Evolutionary conservation across 2,329 filamentous ascomycete species (phyloP).

Genomic region (Diaporthe citrichinensis): DNA sequence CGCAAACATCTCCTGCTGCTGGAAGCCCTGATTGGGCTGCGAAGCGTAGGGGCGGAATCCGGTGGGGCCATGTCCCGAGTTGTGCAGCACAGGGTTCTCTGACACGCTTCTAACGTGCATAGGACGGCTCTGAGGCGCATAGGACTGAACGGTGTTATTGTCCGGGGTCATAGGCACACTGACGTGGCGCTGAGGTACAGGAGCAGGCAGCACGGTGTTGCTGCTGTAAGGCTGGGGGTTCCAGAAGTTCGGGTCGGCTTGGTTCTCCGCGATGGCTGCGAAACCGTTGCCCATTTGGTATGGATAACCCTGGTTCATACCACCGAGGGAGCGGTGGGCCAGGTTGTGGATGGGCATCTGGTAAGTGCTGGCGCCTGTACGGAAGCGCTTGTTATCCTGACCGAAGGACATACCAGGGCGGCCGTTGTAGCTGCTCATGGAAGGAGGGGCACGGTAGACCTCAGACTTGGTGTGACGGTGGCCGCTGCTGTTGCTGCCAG

Average conservation of each 20-base stretch:
- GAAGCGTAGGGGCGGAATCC: slow-evolving; percentile 35
- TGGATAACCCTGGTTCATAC: slow-evolving; percentile 31
- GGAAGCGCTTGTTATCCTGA: slow-evolving; percentile 40
- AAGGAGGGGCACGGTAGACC: slow-evolving; percentile 44
- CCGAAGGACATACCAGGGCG: slow-evolving; percentile 31
- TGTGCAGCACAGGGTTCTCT: slow-evolving; percentile 38
- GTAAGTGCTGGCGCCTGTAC: slow-evolving; percentile 37
- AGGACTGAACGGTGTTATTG: slow-evolving; percentile 29
- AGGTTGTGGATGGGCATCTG: slow-evolving; percentile 41
- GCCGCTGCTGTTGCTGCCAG: slow-evolving; percentile 44
- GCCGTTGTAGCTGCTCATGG: slow-evolving; percentile 39
- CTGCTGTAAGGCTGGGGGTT: slow-evolving; percentile 37
- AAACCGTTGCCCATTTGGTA: slow-evolving; percentile 45
- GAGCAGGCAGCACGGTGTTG: slow-evolving; percentile 43
- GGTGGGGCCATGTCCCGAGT: slow-evolving; percentile 22
- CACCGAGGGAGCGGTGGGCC: slow-evolving; percentile 46
- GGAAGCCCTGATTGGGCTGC: slow-evolving; percentile 30
- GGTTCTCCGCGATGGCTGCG: slow-evolving; percentile 52
- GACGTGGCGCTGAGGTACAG: slow-evolving; percentile 37
- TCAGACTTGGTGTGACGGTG: slow-evolving; percentile 41
- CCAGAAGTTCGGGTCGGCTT: slow-evolving; percentile 49
- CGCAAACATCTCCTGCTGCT: slow-evolving; percentile 36
- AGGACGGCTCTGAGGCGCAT: slow-evolving; percentile 34
- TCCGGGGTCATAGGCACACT: slow-evolving; percentile 22
- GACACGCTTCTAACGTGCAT: slow-evolving; percentile 42